These are phyloP conservation scores for Mycocentrospora acerina DNA, from an alignment of 2,329 filamentous ascomycete genomes.

Conservation along the genomic window DNA sequence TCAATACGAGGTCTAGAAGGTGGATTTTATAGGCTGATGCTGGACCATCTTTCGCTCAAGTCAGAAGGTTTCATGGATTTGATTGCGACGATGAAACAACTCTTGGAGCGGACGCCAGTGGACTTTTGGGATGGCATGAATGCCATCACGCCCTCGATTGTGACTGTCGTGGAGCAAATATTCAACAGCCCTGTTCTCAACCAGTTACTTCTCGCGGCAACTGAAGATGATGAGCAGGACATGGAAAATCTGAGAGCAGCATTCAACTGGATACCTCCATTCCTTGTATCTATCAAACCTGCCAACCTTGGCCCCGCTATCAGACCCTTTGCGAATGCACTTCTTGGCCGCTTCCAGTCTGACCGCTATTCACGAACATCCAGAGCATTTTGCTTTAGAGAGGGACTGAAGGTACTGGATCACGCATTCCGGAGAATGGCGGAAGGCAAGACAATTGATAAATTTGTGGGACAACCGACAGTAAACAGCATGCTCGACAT, in stretches of 20 bases:
- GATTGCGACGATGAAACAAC: constrained; percentile 67
- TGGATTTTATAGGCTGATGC: constrained; percentile 60
- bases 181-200: constrained; percentile 71
- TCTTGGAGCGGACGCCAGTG: constrained; percentile 73
- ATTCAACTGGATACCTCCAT: constrained; percentile 75
- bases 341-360: constrained; percentile 67
- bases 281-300: constrained; percentile 74
- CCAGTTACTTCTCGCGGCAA: constrained; percentile 56
- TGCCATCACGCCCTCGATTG: constrained; percentile 75
- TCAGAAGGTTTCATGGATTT: constrained; percentile 64
- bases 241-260: constrained; percentile 62
- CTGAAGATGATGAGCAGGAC: constrained; percentile 50
- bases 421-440: constrained; percentile 37
- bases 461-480: constrained; percentile 45
- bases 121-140: constrained; percentile 90
- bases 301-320: constrained; percentile 78
- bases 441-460: constrained; percentile 32
- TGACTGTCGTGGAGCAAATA: constrained; percentile 79
- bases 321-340: constrained; percentile 72
- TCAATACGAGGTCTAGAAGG: constrained; percentile 78
- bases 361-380: constrained; percentile 58
- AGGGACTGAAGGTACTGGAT: constrained; percentile 51
- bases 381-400: constrained; percentile 62
- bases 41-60: constrained; percentile 63
- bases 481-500: constrained; percentile 64